Evolutionary conservation across 257 asterid species (phyloP).

Genomic region (Fraxinus americana): DNA sequence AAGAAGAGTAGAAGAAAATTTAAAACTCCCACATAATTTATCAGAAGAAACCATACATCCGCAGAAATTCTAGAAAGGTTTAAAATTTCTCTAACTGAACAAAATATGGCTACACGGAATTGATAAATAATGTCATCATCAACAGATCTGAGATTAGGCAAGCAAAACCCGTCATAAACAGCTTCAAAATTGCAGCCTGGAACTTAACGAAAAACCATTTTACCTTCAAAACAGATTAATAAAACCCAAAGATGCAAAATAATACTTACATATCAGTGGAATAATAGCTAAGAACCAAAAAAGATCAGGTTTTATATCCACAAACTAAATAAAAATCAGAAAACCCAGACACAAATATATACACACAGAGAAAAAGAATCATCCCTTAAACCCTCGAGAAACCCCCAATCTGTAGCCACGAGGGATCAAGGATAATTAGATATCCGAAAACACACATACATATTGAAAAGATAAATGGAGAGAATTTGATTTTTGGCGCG

Average conservation of each 20-base stretch:
- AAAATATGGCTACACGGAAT: not conserved
- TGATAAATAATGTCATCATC: not conserved
- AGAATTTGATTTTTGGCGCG: conserved; percentile 36
- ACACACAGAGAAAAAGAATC: not conserved
- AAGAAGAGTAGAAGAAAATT: too few relatives aligned
- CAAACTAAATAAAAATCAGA: not conserved
- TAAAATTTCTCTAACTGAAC: not conserved
- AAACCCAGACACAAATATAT: not conserved
- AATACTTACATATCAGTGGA: not conserved
- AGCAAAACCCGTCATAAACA: conserved; percentile 25
- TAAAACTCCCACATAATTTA: not conserved
- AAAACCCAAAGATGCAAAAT: not conserved
- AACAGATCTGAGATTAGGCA: conserved; percentile 4
- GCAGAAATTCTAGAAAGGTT: not conserved
- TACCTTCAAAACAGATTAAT: too few relatives aligned
- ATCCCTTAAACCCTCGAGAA: not conserved
- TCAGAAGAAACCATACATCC: conserved; percentile 6
- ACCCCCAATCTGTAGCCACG: too few relatives aligned
- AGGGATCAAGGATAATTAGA: too few relatives aligned
- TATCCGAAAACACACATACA: not conserved
- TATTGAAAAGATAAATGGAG: not conserved
- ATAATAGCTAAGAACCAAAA: too few relatives aligned
- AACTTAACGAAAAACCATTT: too few relatives aligned
- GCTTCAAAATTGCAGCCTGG: not conserved
- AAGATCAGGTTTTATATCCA: conserved; percentile 20